These are phyloP conservation scores for Auxenochlorella pyrenoidosa DNA, from an alignment of 139 green algal genomes.

Conservation along the genomic window DNA sequence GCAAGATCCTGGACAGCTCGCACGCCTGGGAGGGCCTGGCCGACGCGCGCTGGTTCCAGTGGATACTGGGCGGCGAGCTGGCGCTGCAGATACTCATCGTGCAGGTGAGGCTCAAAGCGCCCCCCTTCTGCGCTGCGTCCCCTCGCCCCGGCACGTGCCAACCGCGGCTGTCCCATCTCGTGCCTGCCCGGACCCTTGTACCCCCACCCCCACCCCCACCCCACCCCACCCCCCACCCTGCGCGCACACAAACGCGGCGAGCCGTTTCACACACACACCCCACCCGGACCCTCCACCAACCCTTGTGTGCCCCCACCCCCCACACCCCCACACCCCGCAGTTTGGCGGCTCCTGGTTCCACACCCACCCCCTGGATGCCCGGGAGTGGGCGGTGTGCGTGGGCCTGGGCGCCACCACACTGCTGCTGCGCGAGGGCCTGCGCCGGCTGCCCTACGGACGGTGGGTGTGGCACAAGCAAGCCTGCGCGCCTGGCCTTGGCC, in stretches of 20 bases:
- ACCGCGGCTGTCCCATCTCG: too few relatives aligned
- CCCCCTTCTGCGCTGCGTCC: too few relatives aligned
- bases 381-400: slow-evolving; percentile 76
- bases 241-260: too few relatives aligned
- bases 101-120: slow-evolving; percentile 16
- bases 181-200: too few relatives aligned
- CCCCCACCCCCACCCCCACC: too few relatives aligned
- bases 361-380: slow-evolving; percentile 64
- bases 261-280: too few relatives aligned
- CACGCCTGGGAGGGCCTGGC: slow-evolving; percentile 68
- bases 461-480: neutral
- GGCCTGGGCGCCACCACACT: slow-evolving; percentile 71
- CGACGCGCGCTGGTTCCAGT: slow-evolving; percentile 70
- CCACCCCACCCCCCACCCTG: too few relatives aligned
- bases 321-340: slow-evolving; percentile 54
- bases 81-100: slow-evolving; percentile 55
- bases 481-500: neutral
- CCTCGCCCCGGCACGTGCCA: too few relatives aligned
- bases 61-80: slow-evolving; percentile 67
- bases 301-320: neutral
- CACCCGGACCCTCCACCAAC: neutral
- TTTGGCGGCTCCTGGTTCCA: slow-evolving; percentile 79
- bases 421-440: slow-evolving; percentile 61
- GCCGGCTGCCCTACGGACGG: slow-evolving; percentile 36
- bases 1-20: slow-evolving; percentile 77